Evolutionary conservation across 2,329 filamentous ascomycete genomes (phyloP).

Genomic region (Knoxdaviesia capensis): DNA sequence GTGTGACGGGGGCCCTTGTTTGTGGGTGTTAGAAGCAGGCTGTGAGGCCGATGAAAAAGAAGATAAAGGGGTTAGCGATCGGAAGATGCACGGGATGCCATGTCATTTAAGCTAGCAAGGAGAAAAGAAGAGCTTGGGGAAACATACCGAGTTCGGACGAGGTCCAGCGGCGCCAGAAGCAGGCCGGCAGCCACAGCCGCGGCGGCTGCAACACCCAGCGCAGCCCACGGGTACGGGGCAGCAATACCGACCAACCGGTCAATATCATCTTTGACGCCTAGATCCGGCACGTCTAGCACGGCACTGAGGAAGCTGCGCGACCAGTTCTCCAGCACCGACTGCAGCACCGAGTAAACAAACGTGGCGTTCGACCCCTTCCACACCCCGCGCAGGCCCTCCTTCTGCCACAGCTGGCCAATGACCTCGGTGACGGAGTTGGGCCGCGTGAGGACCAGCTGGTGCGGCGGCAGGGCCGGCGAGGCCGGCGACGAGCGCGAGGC

Average conservation of each 20-base stretch:
- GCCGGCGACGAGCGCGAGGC: slow-evolving; percentile 6
- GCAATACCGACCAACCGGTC: slow-evolving; percentile 56
- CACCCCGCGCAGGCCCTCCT: slow-evolving; percentile 74
- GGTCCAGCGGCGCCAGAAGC: slow-evolving; percentile 68
- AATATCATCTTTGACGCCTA: slow-evolving; percentile 53
- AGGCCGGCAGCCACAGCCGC: slow-evolving; percentile 55
- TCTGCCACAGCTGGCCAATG: slow-evolving; percentile 71
- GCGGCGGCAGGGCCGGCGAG: slow-evolving; percentile 15
- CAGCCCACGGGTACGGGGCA: slow-evolving; percentile 64
- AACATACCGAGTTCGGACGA: slow-evolving; percentile 56
- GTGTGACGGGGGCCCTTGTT: slow-evolving; percentile 57
- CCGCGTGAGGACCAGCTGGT: slow-evolving; percentile 52
- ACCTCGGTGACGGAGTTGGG: slow-evolving; percentile 72
- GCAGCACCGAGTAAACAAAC: slow-evolving; percentile 74
- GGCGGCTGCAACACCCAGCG: slow-evolving; percentile 49
- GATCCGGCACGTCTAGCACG: slow-evolving; percentile 72
- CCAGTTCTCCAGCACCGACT: slow-evolving; percentile 81
- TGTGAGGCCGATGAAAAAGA: slow-evolving; percentile 8
- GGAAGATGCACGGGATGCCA: too few species aligned
- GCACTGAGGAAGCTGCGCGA: slow-evolving; percentile 79
- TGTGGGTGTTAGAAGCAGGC: slow-evolving; percentile 69
- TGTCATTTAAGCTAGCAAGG: too few species aligned
- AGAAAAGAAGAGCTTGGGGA: not conserved
- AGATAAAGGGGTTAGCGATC: too few species aligned
- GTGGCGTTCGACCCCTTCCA: slow-evolving; percentile 91